A percentile compares a stretch with the other conserved stretches of the same genome.
Conservation (phyloP, 2,329 filamentous ascomycete genomes). For the Dothidotthia symphoricarpi region DNA sequence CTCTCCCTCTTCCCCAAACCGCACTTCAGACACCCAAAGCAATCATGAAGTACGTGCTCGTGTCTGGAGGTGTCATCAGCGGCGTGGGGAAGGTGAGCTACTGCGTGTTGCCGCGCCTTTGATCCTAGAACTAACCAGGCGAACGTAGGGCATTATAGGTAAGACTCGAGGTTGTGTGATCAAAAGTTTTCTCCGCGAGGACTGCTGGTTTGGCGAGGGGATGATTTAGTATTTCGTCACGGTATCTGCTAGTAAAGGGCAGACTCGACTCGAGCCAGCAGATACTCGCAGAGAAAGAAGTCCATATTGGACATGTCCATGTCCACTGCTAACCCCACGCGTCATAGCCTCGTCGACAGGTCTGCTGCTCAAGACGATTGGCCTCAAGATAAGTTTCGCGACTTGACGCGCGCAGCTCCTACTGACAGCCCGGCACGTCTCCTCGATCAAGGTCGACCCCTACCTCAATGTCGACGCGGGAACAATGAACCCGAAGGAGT, state of each 20-base stretch:
- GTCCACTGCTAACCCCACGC: slow-evolving; percentile 28
- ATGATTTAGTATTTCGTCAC: no score
- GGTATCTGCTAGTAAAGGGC: no score
- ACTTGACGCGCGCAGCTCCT: slow-evolving; percentile 12
- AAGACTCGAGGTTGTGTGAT: slow-evolving; percentile 23
- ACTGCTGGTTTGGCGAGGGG: no score
- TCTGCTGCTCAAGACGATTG: slow-evolving; percentile 74
- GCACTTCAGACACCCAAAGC: slow-evolving; percentile 42
- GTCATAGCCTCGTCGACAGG: slow-evolving; percentile 66
- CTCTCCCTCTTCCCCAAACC: slow-evolving; percentile 45
- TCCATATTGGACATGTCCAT: slow-evolving; percentile 1
- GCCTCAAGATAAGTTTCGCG: slow-evolving; percentile 65
- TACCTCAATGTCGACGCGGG: slow-evolving; percentile 78
- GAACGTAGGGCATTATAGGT: slow-evolving; percentile 63
- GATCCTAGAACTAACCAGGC: slow-evolving; percentile 22
- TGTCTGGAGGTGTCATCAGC: slow-evolving; percentile 63
- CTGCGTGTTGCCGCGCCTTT: slow-evolving; percentile 7
- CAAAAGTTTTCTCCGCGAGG: neutral
- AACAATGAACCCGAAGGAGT: slow-evolving; percentile 67
- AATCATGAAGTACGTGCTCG: slow-evolving; percentile 79
- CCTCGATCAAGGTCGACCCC: slow-evolving; percentile 68
- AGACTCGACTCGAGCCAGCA: no score
- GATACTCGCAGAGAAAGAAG: no score
- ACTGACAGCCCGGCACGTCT: slow-evolving; percentile 53
- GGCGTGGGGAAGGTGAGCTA: slow-evolving; percentile 49